Evolutionary conservation across 139 green algal species (phyloP).

Genomic region (Picochlorum sp.): DNA sequence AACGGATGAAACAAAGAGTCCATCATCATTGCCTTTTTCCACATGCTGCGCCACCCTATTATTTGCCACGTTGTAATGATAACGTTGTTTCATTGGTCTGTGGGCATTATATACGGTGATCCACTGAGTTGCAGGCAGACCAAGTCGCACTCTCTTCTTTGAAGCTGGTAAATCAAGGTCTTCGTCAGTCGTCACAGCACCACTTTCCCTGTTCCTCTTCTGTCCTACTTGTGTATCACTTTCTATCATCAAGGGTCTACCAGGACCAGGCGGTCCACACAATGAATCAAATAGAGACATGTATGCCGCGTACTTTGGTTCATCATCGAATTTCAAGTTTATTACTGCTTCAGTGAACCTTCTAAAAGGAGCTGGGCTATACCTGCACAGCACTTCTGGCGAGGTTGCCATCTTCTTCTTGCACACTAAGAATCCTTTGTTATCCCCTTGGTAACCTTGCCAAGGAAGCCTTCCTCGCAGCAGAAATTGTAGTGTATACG

Average conservation of each 20-base stretch:
- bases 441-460: conserved; percentile 79
- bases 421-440: conserved; percentile 97
- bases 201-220: conserved; percentile 69
- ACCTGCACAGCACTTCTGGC: conserved; percentile 91
- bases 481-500: conserved; percentile 98
- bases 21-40: conserved; percentile 96
- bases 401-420: conserved; percentile 99
- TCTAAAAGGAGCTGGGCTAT: conserved; percentile 87
- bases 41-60: conserved; percentile 88
- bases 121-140: conserved; percentile 95
- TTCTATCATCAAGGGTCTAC: conserved; percentile 72
- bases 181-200: not conserved
- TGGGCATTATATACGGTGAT: conserved; percentile 99
- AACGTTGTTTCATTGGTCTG: conserved; percentile 98
- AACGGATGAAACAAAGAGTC: conserved; percentile 89
- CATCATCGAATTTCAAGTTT: conserved; percentile 98
- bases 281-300: conserved; percentile 89
- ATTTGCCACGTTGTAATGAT: conserved; percentile 99
- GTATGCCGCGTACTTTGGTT: conserved; percentile 76
- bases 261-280: conserved; percentile 55
- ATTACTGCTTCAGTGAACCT: conserved; percentile 93
- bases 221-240: conserved; percentile 39
- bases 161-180: conserved; percentile 28
- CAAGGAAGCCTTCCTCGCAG: conserved; percentile 85
- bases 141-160: conserved; percentile 93